Evolutionary conservation across 2,329 filamentous ascomycete species (phyloP), one percentile per base, ranked within the genome.

Genomic region (Didymella pinodella): DNA sequence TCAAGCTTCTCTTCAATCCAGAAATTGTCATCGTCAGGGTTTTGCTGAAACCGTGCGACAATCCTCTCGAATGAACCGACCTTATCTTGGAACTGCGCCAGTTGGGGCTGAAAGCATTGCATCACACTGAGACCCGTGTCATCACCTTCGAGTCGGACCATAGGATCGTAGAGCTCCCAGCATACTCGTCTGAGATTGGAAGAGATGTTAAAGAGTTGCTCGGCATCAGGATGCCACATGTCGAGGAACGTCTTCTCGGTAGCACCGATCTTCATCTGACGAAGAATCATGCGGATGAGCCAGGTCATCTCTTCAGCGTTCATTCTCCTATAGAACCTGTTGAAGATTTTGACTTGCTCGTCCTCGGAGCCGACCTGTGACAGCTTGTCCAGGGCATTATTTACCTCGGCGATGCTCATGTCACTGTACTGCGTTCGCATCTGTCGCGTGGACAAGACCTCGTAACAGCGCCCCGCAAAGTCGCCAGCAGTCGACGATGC

Each of bases 1-100:
- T 99, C 95, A 8, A 99, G 82, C 77, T 99, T 99, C 79, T 99
- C 95, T 76, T 99, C 95, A 47, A 98, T 95, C 93, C 93, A 98
- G 72, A 96, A 99, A 8, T 90, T 87, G 0, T 84, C 82, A 51
- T 96, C 88, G 0, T 91, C 88, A 25, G 89, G 85, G 0, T 86
- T 89, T 0, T 85, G 82, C 2, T 86, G 85, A 77, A 89, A 86
- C 44, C 80, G 88, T 18, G 86, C 82, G 1, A 96, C 87, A 85
- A 96, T 92, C 71, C 88, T 90, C 54, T 92, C 86, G 66, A 97
- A 92, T 0, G 88, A 88, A 11, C 72, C 73, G 7, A 73, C 66
- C 32, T 91, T 86, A 83, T 91, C 90, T 75, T 97, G 92, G 64
- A 96, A 97, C 64, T 95, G 91, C 4, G 95, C 95, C 34, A 99